These are phyloP conservation scores for Lobosporangium transversale DNA, from an alignment of 192 early-diverging fungal species.

Conservation along the genomic window DNA sequence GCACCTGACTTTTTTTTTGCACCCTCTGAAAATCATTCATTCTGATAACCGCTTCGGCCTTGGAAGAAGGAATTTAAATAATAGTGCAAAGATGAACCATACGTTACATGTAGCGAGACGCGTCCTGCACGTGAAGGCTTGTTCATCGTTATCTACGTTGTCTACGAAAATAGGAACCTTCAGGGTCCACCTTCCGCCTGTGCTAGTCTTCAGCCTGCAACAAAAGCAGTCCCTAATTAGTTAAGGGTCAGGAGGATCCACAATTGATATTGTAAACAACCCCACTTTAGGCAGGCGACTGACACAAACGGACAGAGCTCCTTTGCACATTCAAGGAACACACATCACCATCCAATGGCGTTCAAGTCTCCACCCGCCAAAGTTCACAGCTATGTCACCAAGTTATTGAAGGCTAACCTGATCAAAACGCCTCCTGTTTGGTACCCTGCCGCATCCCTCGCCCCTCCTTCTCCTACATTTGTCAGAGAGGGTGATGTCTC, in stretches of 20 bases:
- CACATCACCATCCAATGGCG: conserved; percentile 20
- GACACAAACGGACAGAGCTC: background rate
- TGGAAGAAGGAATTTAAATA: background rate
- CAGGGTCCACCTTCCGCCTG: background rate
- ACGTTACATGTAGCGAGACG: no score
- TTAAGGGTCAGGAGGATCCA: no score
- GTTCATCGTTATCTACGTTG: no score
- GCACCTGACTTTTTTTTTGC: background rate
- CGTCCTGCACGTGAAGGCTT: no score
- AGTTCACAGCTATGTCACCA: conserved; percentile 61
- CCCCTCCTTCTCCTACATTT: conserved; percentile 66
- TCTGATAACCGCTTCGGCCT: no score
- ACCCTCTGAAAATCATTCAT: no score
- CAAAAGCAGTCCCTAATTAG: background rate
- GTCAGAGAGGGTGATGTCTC: conserved; percentile 59
- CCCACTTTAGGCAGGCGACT: background rate
- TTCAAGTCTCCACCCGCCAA: conserved; percentile 54
- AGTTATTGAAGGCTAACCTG: conserved; percentile 62
- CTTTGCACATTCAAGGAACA: background rate
- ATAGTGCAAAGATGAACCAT: no score
- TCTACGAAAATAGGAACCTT: background rate
- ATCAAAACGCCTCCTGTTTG: conserved; percentile 64
- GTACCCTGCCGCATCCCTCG: conserved; percentile 57
- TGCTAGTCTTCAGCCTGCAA: background rate
- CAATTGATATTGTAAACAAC: no score